These are phyloP conservation scores for Aspergillus tamarii DNA, from an alignment of 2,329 filamentous ascomycete genomes.

Conservation along the genomic window DNA sequence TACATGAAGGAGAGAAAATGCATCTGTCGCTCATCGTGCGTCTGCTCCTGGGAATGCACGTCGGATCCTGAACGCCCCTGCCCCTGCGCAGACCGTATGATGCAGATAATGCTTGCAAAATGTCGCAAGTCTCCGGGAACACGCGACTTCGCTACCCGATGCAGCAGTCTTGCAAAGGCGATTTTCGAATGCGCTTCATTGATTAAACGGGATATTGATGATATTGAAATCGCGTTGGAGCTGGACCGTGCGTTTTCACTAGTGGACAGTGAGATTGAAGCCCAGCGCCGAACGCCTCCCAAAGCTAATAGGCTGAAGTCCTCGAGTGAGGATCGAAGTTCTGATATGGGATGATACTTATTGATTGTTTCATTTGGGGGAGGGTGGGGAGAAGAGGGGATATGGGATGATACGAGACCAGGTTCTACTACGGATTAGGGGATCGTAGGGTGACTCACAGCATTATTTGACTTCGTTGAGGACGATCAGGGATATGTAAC, in stretches of 20 bases:
- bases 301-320: neutral
- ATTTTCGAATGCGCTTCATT: conserved; percentile 35
- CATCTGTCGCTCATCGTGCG: conserved; percentile 38
- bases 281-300: conserved; percentile 26
- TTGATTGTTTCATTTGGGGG: neutral
- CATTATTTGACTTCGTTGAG: neutral
- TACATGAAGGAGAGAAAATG: conserved; percentile 39
- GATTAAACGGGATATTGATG: conserved; percentile 25
- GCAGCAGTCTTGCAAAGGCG: conserved; percentile 32
- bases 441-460: neutral
- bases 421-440: neutral
- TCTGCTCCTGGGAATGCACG: conserved; percentile 40
- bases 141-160: conserved; percentile 23
- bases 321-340: neutral
- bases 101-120: conserved; percentile 34
- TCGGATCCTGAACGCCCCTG: conserved; percentile 32
- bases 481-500: neutral
- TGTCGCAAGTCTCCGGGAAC: conserved; percentile 24
- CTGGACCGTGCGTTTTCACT: conserved; percentile 29
- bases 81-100: conserved; percentile 40
- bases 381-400: neutral
- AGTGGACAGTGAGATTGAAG: conserved; percentile 35
- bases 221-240: conserved; percentile 26
- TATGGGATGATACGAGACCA: neutral
- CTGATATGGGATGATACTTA: neutral